Evolutionary conservation across 1,139 yeast species (phyloP).

Genomic region (Sugiyamaella xylanicola): DNA sequence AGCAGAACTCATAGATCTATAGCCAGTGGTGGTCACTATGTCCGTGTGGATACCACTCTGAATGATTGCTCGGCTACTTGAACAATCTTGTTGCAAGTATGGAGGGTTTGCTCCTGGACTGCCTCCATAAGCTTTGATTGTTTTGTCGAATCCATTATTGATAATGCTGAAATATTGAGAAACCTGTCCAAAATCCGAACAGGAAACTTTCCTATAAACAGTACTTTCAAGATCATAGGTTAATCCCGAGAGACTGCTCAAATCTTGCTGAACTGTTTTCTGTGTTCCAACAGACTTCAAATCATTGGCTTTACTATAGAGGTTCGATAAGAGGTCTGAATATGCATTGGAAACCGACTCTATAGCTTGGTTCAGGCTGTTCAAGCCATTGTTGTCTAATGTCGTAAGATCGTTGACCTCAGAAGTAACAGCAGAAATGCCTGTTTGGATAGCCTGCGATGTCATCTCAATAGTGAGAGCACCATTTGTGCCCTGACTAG

Average conservation of each 20-base stretch:
- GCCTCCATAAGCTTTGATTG: slow-evolving; percentile 1
- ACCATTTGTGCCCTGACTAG: slow-evolving; percentile 2
- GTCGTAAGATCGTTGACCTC: not conserved
- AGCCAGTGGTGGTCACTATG: too few relatives aligned
- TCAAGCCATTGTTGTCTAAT: not conserved
- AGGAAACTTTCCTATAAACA: slow-evolving; percentile 3
- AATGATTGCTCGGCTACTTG: not conserved
- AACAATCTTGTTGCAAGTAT: not conserved
- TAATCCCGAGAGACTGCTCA: not conserved
- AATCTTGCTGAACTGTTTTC: not conserved
- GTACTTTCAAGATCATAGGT: slow-evolving; percentile 6
- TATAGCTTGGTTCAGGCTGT: not conserved
- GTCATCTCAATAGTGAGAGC: slow-evolving; percentile 2
- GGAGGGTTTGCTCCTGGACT: not conserved
- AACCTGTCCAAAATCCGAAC: not conserved
- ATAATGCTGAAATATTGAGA: not conserved
- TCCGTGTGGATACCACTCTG: too few relatives aligned
- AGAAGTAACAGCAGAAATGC: not conserved
- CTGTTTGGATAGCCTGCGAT: not conserved
- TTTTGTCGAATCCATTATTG: not conserved
- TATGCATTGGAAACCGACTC: slow-evolving; percentile 7
- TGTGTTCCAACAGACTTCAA: slow-evolving; percentile 7
- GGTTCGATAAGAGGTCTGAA: not conserved
- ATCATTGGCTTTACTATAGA: not conserved
- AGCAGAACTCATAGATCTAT: too few relatives aligned